Evolutionary conservation across 257 asterid species (phyloP).

Genomic region (Echium plantagineum): DNA sequence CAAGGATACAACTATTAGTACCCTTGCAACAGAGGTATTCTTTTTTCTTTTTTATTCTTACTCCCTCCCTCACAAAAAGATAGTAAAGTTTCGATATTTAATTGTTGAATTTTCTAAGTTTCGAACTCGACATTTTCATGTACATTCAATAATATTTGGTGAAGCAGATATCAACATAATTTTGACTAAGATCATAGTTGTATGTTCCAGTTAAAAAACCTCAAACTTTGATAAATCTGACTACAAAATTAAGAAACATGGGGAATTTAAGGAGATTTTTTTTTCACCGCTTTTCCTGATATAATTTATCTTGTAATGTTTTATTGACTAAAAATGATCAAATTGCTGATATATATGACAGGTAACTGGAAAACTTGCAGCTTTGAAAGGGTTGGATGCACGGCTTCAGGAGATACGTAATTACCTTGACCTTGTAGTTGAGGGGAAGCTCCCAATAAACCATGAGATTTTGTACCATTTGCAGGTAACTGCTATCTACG

Average conservation of each 20-base stretch:
- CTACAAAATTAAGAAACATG: too few species aligned
- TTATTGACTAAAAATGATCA: background rate
- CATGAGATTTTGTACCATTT: slow-evolving; percentile 93
- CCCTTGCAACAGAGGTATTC: slow-evolving; percentile 88
- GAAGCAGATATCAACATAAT: too few species aligned
- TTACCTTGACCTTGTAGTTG: slow-evolving; percentile 79
- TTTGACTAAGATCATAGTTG: too few species aligned
- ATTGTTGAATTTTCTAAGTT: background rate
- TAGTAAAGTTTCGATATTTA: background rate
- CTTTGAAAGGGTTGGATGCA: slow-evolving; percentile 91
- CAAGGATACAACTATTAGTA: slow-evolving; percentile 88
- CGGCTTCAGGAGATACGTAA: slow-evolving; percentile 73
- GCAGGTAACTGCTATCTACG: slow-evolving; percentile 37
- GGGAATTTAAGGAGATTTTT: too few species aligned
- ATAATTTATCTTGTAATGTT: background rate
- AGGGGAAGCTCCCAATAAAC: slow-evolving; percentile 82
- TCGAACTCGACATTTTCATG: too few species aligned
- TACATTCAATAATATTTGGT: too few species aligned
- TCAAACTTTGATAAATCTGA: too few species aligned
- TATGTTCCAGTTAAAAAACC: too few species aligned
- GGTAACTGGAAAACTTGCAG: slow-evolving; percentile 94
- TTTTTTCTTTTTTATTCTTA: background rate
- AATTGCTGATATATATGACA: slow-evolving; percentile 12
- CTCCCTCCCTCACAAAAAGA: too few species aligned
- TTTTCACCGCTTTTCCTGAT: background rate